Evolutionary conservation across 129 eudicot species (phyloP).

Genomic region (Silybum marianum): DNA sequence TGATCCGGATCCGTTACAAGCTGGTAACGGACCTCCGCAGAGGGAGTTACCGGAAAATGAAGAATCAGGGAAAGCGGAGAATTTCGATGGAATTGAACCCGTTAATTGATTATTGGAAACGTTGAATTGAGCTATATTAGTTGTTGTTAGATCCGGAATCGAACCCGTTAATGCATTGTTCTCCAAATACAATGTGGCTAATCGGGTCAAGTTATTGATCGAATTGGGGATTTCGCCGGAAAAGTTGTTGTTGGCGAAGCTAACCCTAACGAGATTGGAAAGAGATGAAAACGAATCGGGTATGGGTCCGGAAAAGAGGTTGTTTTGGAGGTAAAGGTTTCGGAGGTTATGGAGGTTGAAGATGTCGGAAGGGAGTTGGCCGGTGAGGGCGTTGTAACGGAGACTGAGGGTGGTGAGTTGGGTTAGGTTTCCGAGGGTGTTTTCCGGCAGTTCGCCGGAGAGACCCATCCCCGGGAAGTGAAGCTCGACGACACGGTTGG

Average conservation of each 20-base stretch:
- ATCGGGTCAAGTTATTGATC: constrained; percentile 51
- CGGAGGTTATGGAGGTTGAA: constrained; percentile 47
- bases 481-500: constrained; percentile 62
- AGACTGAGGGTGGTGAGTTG: constrained; percentile 60
- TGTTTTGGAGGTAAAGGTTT: constrained; percentile 64
- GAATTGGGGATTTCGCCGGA: constrained; percentile 52
- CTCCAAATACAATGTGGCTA: constrained; percentile 66
- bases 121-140: constrained; percentile 53
- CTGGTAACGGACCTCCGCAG: constrained; percentile 63
- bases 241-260: constrained; percentile 60
- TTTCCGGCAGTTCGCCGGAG: constrained; percentile 62
- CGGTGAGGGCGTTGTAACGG: constrained; percentile 72
- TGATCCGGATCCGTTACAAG: constrained; percentile 36
- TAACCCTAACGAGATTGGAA: constrained; percentile 50
- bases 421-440: constrained; percentile 58
- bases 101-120: constrained; percentile 64
- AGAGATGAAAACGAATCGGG: constrained; percentile 49
- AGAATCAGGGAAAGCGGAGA: constrained; percentile 37
- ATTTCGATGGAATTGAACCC: constrained; percentile 52
- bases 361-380: constrained; percentile 56
- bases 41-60: constrained; percentile 65
- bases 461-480: constrained; percentile 82
- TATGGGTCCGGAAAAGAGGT: constrained; percentile 58
- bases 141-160: constrained; percentile 58
- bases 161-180: constrained; percentile 52